Percentiles rank a stretch among this genome's conserved stretches.
These are phyloP conservation scores for Sporobolomyces phaffii DNA, from an alignment of 768 basidiomycete genomes.

Conservation along the genomic window DNA sequence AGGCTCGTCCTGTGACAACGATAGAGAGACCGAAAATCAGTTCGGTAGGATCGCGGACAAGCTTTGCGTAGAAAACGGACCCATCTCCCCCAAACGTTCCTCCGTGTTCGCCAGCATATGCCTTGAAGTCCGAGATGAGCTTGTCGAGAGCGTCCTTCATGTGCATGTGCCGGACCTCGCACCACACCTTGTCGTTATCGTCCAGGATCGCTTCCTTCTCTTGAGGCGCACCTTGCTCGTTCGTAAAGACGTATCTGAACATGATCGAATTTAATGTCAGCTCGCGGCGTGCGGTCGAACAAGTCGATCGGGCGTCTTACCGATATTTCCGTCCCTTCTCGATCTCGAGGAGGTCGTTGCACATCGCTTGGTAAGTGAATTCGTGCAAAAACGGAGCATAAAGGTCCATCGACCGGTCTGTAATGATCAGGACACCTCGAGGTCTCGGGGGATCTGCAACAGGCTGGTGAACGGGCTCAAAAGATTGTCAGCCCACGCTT, in stretches of 20 bases:
- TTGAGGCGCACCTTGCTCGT: constrained; percentile 73
- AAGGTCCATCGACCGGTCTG: constrained; percentile 94
- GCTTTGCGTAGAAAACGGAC: constrained; percentile 16
- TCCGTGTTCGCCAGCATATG: constrained; percentile 87
- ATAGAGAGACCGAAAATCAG: too few relatives aligned
- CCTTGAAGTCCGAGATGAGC: constrained; percentile 90
- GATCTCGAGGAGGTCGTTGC: constrained; percentile 83
- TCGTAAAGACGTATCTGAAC: constrained; percentile 83
- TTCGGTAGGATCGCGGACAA: too few relatives aligned
- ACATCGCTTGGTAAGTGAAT: constrained; percentile 99
- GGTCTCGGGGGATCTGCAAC: constrained; percentile 54
- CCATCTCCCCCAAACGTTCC: constrained; percentile 76
- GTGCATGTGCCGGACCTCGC: constrained; percentile 88
- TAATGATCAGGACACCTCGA: constrained; percentile 76
- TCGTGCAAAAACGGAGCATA: constrained; percentile 87
- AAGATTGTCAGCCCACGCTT: too few relatives aligned
- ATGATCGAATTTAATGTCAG: too few relatives aligned
- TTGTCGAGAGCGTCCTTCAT: constrained; percentile 98
- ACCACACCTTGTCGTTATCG: constrained; percentile 85
- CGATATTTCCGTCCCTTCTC: constrained; percentile 78
- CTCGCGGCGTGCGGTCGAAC: too few relatives aligned
- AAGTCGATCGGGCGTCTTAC: too few relatives aligned
- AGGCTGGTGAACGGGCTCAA: constrained; percentile 39
- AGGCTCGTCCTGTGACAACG: constrained; percentile 64
- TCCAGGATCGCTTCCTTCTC: constrained; percentile 80